phyloP scores from a whole-genome alignment of 2,329 filamentous ascomycete genomes.

The Lasiodiplodia sp. region DNA sequence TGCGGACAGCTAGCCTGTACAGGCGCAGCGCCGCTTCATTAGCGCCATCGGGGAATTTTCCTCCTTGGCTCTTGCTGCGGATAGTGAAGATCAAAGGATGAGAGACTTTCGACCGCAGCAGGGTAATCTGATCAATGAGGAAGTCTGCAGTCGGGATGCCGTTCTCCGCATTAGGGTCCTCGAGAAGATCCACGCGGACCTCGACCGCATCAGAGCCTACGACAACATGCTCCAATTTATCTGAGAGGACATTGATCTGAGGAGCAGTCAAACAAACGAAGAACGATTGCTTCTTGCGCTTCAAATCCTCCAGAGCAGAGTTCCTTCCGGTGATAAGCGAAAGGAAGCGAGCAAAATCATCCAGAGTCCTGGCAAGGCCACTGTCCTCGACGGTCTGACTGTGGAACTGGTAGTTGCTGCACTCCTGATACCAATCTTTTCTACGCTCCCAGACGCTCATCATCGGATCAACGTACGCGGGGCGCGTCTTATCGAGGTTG shows the following conservation, averaged over 20 bases:
- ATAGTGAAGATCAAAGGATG: slow-evolving; percentile 93
- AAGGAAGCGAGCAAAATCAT: slow-evolving; percentile 78
- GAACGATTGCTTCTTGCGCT: slow-evolving; percentile 77
- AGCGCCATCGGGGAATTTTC: slow-evolving; percentile 81
- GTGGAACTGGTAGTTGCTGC: slow-evolving; percentile 94
- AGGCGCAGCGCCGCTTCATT: slow-evolving; percentile 75
- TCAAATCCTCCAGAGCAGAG: slow-evolving; percentile 63
- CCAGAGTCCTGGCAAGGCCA: slow-evolving; percentile 61
- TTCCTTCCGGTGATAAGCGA: slow-evolving; percentile 70
- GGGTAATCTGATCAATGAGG: slow-evolving; percentile 80
- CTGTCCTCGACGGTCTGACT: slow-evolving; percentile 69
- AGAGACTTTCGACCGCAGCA: slow-evolving; percentile 74
- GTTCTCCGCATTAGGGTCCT: slow-evolving; percentile 68
- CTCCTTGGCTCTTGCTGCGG: slow-evolving; percentile 84
- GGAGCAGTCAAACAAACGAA: slow-evolving; percentile 92
- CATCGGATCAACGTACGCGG: slow-evolving; percentile 92
- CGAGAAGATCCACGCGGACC: slow-evolving; percentile 87
- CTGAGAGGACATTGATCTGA: slow-evolving; percentile 68
- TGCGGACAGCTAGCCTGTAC: slow-evolving; percentile 78
- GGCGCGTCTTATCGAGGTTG: slow-evolving; percentile 85
- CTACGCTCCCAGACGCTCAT: slow-evolving; percentile 88
- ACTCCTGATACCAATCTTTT: slow-evolving; percentile 88
- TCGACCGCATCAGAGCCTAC: slow-evolving; percentile 94
- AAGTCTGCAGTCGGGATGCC: slow-evolving; percentile 74
- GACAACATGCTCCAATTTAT: slow-evolving; percentile 73